Conservation (phyloP, 2,329 filamentous ascomycete species). For the Paraphaeosphaeria minitans region DNA sequence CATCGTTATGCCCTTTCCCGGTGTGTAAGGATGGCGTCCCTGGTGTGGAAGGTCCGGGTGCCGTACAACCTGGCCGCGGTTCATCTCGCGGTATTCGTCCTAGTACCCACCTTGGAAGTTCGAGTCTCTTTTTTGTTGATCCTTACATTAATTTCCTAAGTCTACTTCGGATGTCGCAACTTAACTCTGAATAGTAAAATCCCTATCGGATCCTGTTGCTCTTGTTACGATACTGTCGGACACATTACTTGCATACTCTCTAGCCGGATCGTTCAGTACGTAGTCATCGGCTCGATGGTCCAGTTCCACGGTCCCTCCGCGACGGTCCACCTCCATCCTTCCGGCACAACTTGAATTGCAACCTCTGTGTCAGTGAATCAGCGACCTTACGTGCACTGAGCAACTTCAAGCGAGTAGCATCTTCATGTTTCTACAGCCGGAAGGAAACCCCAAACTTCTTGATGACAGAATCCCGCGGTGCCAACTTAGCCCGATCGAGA, state of each 20-base stretch:
- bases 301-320: slow-evolving; percentile 17
- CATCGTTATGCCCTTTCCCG: not conserved
- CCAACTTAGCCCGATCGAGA: slow-evolving; percentile 10
- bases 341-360: slow-evolving; percentile 9
- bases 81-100: too few species aligned
- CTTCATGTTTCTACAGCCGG: slow-evolving; percentile 20
- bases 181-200: not conserved
- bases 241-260: not conserved
- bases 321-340: slow-evolving; percentile 17
- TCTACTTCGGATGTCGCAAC: not conserved
- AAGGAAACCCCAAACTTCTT: slow-evolving; percentile 21
- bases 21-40: not conserved
- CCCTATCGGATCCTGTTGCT: not conserved
- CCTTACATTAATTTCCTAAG: not conserved
- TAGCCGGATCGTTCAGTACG: not conserved
- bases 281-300: slow-evolving; percentile 12
- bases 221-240: not conserved
- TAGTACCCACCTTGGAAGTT: too few species aligned
- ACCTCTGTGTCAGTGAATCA: slow-evolving; percentile 13
- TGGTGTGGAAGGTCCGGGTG: too few species aligned
- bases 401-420: slow-evolving; percentile 7
- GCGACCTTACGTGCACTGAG: slow-evolving; percentile 9
- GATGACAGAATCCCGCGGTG: slow-evolving; percentile 9
- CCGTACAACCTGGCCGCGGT: too few species aligned
- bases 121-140: not conserved